Base-by-base conservation (phyloP, 2,329 filamentous ascomycete genomes). In the Talaromyces sp. region DNA sequence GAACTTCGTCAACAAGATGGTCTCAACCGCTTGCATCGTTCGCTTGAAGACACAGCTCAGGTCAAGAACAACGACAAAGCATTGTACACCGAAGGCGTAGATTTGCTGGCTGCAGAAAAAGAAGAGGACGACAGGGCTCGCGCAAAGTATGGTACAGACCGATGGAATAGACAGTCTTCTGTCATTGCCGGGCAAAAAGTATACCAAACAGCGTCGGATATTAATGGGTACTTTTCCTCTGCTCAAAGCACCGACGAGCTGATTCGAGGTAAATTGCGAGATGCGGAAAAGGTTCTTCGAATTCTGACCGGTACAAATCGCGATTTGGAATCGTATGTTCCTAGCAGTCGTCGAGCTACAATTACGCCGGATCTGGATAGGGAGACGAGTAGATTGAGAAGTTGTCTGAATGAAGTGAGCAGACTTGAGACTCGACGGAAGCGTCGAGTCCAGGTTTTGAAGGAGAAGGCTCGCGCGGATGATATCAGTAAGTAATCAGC, bases 1-100 rank as follows among this genome's bases (percentile, higher is more conserved):
- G 95, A 98, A 73, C 90, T 99, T 58, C 86, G 93, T 22, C 94
- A 98, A 74, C 91, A 93, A 64, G 93, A 97, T 72, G 94, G 92
- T 0, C 82, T 97, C 37, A 88, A 90, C 64, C 84, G 91, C 33
- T 80, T 98, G 0, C 87, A 91, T 61, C 86, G 88, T 62, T 92
- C 91, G 5, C 91, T 98, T 67, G 88, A 91, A 5, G 94, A 98
- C 69, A 96, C 93, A 1, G 89, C 93, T 58, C 97, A 94, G 76
- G 81, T 99, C n/a, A 92, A 95, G 70, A 83, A 87, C 0, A 90
- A 88, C 58, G 93, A 97, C 73, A 81, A 88, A 62, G 85, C 87
- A 0, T 85, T 92, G 0, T 98, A 95, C 67, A 87, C 91, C 52
- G 94, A 98, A 77, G 94, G 92, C 0, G 88, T 90, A 39, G 88